These are phyloP conservation scores for Yamadazyma friedrichii DNA, from an alignment of 1,139 yeast genomes.

Conservation along the genomic window DNA sequence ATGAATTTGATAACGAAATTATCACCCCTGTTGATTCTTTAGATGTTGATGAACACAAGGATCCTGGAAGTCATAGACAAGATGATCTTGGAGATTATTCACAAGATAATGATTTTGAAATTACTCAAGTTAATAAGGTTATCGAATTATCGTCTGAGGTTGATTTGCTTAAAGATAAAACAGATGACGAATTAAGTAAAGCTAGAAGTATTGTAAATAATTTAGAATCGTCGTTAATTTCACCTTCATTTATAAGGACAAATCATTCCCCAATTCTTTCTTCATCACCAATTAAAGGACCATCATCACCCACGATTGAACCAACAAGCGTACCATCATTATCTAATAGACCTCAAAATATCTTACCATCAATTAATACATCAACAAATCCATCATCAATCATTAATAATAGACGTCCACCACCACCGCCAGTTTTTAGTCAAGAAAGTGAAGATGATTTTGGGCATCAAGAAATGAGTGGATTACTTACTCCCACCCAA, in stretches of 20 bases:
- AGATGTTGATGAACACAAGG: background rate
- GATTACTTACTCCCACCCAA: slow-evolving; percentile 37
- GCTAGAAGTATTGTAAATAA: background rate
- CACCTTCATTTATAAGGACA: background rate
- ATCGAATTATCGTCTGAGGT: slow-evolving; percentile 5
- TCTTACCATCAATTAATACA: background rate
- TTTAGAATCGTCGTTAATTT: background rate
- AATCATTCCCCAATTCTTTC: no score
- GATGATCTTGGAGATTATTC: background rate
- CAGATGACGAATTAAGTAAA: slow-evolving; percentile 1
- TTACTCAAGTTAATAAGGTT: slow-evolving; percentile 10
- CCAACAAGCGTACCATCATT: background rate
- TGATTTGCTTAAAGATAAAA: slow-evolving; percentile 1
- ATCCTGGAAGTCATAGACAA: background rate
- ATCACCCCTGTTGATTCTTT: slow-evolving; percentile 1
- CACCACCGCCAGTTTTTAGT: background rate
- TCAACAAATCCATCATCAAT: background rate
- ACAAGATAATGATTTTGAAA: slow-evolving; percentile 5
- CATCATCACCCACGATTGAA: background rate
- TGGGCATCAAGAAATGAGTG: slow-evolving; percentile 41
- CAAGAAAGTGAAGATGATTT: slow-evolving; percentile 39
- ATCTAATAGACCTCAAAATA: background rate
- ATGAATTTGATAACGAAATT: slow-evolving; percentile 7
- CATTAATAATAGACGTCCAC: background rate
- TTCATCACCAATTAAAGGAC: background rate